Evolutionary conservation across 140 eudicot genomes (phyloP).

Genomic region (Bidens hawaiensis): DNA sequence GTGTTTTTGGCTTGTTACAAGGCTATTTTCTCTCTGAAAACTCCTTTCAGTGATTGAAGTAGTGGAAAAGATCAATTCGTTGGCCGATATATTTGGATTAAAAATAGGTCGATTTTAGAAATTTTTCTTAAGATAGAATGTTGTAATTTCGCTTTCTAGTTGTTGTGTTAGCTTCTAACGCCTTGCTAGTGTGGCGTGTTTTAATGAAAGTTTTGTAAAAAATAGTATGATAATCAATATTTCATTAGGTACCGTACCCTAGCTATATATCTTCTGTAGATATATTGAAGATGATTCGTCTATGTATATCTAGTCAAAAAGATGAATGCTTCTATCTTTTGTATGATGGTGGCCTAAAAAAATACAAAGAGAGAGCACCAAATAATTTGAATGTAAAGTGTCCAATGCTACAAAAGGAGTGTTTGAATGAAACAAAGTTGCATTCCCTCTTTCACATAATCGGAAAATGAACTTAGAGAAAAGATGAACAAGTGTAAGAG

Average conservation of each 20-base stretch:
- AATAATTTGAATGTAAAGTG: conserved; percentile 33
- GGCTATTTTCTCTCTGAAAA: too few species aligned
- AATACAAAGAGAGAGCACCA: conserved; percentile 27
- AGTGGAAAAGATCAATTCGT: too few species aligned
- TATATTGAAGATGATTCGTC: conserved; percentile 28
- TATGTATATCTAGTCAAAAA: conserved; percentile 37
- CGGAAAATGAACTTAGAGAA: neutral
- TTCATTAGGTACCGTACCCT: conserved; percentile 10
- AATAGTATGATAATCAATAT: neutral
- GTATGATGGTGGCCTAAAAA: conserved; percentile 31
- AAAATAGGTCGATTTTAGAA: too few species aligned
- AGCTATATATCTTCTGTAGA: conserved; percentile 17
- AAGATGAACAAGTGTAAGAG: conserved; percentile 14
- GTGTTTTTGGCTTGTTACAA: neutral
- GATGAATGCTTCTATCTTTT: conserved; percentile 19
- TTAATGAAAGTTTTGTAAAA: neutral
- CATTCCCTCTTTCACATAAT: neutral
- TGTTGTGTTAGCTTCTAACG: too few species aligned
- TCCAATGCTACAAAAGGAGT: conserved; percentile 40
- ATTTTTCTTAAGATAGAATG: too few species aligned
- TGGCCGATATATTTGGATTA: too few species aligned
- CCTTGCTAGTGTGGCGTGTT: too few species aligned
- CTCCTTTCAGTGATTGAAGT: too few species aligned
- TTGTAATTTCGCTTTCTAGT: too few species aligned
- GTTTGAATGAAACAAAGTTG: conserved; percentile 39